Percentiles rank a stretch among this genome's conserved stretches.
phyloP scores from a whole-genome alignment of 2,329 filamentous ascomycete genomes.

The Penicillium brevicompactum region DNA sequence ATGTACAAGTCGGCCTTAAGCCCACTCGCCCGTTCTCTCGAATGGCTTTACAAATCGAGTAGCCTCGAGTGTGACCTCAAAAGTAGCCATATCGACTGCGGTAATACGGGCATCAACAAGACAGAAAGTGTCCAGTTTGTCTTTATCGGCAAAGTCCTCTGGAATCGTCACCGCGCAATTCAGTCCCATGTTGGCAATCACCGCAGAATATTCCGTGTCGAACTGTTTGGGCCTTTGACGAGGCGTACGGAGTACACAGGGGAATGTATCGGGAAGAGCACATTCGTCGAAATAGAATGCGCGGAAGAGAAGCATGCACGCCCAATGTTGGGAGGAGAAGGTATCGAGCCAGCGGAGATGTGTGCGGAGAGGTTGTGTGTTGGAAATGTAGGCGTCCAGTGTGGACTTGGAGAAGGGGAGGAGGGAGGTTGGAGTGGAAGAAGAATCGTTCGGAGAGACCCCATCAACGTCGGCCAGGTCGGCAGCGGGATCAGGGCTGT shows the following conservation, averaged over 20 bases:
- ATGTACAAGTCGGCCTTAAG: conserved; percentile 15
- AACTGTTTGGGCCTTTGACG: conserved; percentile 23
- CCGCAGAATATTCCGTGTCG: conserved; percentile 29
- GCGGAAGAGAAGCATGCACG: conserved; percentile 57
- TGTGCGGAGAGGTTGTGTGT: conserved; percentile 45
- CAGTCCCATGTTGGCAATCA: conserved; percentile 36
- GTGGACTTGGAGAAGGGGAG: conserved; percentile 55
- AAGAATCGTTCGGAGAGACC: background rate
- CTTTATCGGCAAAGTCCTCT: conserved; percentile 19
- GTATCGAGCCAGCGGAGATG: conserved; percentile 42
- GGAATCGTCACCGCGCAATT: conserved; percentile 32
- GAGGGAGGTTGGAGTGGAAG: conserved; percentile 17
- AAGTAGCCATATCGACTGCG: conserved; percentile 34
- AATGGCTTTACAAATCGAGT: conserved; percentile 34
- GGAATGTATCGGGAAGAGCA: conserved; percentile 52
- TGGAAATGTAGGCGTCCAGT: conserved; percentile 53
- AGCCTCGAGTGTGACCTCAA: conserved; percentile 38
- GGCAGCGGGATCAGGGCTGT: conserved; percentile 12
- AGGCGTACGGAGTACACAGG: conserved; percentile 36
- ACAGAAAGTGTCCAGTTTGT: conserved; percentile 33
- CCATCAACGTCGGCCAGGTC: background rate
- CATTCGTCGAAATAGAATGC: conserved; percentile 59
- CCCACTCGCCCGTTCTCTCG: conserved; percentile 38
- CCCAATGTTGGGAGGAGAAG: conserved; percentile 51
- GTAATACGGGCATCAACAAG: conserved; percentile 39